Evolutionary conservation across 306 rosid genomes (phyloP).

Genomic region (Cicer bijugum): DNA sequence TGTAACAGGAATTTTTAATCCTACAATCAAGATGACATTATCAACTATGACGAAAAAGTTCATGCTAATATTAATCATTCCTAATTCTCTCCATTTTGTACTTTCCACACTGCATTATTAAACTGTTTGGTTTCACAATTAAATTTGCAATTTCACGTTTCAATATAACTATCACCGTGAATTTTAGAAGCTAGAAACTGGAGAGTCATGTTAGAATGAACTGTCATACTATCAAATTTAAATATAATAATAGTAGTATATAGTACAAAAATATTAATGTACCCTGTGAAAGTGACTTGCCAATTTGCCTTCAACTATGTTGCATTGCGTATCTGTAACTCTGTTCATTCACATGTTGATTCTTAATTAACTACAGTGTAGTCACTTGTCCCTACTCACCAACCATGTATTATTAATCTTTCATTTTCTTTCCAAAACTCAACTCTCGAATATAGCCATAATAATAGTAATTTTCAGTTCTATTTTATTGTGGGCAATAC

Average conservation of each 20-base stretch:
- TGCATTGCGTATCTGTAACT: not conserved
- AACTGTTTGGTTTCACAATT: not conserved
- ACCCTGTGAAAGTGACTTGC: conserved; percentile 12
- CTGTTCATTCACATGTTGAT: conserved; percentile 44
- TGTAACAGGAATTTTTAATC: conserved; percentile 44
- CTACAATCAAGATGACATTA: conserved; percentile 37
- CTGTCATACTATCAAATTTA: not conserved
- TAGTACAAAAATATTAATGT: too few species aligned
- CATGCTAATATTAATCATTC: conserved; percentile 28
- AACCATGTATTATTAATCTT: not conserved
- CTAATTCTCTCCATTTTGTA: conserved; percentile 4
- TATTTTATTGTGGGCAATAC: not conserved
- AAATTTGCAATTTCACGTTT: too few species aligned
- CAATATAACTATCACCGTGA: too few species aligned
- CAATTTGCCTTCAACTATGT: not conserved
- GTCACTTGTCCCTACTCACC: not conserved
- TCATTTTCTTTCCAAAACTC: too few species aligned
- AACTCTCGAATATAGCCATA: not conserved
- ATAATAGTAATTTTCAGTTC: too few species aligned
- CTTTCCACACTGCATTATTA: not conserved
- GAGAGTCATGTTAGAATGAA: not conserved
- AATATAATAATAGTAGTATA: too few species aligned
- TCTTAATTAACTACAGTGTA: not conserved
- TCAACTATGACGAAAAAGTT: conserved; percentile 12
- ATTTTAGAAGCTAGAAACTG: too few species aligned